Base-by-base conservation (phyloP, 2,329 filamentous ascomycete species). In the Beauveria sp. region DNA sequence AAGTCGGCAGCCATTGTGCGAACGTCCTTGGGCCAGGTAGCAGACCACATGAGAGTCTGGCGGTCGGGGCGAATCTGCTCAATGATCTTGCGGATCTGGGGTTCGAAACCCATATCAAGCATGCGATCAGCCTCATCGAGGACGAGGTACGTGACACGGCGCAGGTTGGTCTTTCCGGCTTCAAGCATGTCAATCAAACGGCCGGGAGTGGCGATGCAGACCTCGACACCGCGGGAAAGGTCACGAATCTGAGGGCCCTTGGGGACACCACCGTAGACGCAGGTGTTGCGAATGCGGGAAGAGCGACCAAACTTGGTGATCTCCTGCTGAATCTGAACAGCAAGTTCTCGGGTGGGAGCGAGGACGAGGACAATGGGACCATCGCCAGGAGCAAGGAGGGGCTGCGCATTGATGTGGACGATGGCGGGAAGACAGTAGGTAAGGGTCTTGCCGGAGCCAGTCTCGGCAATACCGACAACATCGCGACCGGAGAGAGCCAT, bases 81-180 rank as follows among this genome's bases (percentile, higher is more conserved):
- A 68, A 99, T 92, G 67, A 99, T 97, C 82, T 97, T 97, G 81
- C 94, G 91, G 71, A 99, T 97, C 77, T 97, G 94, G 67, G 94
- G 94, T 80, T 99, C 94, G 79, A 99, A 97, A 86, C 94, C 94
- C 94, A 99, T 99, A 80, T 99, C 94, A 75, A 99, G 84, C 94
- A 99, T 99, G 72, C 94, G 93, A 79, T 99, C 94, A 74, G 94
- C 94, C 81, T 99, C 94, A 71, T 99, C 94, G 66, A 99, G 92
- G 67, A 97, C 94, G 62, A 99, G 83, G 80, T 99, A 99, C 61
- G 94, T 99, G 64, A 97, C 92, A 75, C 94, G 92, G 67, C 93
- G 93, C 65, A 99, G 86, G 80, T 99, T 97, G 70, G 94, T 99
- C 83, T 96, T 96, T 76, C 92, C 93, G 67, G 91, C 91, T 79